Base-by-base conservation (phyloP, 345 rosid genomes). In the Camelina laxa region DNA sequence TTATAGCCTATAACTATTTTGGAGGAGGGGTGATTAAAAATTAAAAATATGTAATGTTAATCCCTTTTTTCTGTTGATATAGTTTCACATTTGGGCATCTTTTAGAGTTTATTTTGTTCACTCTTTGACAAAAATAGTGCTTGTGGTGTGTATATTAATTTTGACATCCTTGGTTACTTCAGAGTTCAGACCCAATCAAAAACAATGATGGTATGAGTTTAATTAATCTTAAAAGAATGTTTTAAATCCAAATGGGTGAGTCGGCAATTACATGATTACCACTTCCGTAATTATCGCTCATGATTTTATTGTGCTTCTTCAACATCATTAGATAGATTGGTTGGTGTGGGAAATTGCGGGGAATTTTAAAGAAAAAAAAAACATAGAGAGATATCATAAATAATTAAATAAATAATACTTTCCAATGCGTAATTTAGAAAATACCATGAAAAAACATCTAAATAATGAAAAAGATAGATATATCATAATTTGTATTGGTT, bases 261-360 rank as follows among this genome's bases (percentile, higher is more conserved):
- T 27, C 2, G 11, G 51, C 21, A 31, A 31, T 38, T 67, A 54
- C 59, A 69, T 76, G 70, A 76, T 62, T 61, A 76, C 63, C 13
- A 66, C n/a, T 50, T 51, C 74, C 80, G 75, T 62, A 69, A 76
- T 76, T 62, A 62, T 45, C 70, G 80, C 70, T 69, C 51, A 62
- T 75, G 51, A 69, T 61, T 61, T 44, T 54, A 35, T 33, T 31
- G 30, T 69, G 74, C 51, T 35, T 55, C 12, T 55, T n/a, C 35
- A 53, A 55, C 35, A 61, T 27, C 65, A 69, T 61, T 69, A 50
- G 69, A 27, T 11, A 38, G 60, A 21, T 35, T 33, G 21, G 31
- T 31, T 3, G 55, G 48, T 64, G 64, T 9, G 38, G 31, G 22
- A 8, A 27, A 1, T 0, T 33, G 36, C 9, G 36, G 2, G 36